Evolutionary conservation across 352 stramenopile species (phyloP), one percentile per base, ranked within the genome.

Genomic region (Phytophthora hybrid): DNA sequence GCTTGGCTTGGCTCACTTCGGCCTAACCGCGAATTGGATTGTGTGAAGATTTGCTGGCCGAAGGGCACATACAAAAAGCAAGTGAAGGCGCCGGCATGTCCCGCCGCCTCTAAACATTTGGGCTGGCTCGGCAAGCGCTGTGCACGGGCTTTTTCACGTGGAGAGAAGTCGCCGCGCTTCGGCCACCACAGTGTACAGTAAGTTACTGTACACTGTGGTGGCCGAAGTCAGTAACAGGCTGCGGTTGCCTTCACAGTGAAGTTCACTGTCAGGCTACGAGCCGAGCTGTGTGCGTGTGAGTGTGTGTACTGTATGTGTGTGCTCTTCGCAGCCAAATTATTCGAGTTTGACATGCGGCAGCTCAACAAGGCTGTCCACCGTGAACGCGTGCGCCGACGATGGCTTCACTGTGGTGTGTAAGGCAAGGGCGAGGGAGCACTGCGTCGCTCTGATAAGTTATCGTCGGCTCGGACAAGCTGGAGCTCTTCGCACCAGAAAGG

Each of bases 21-120:
- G 23, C 21, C 31, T n/a, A 49, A 49, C 13, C 16, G 52, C 52
- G 68, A 66, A 57, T 56, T 32, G 54, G 37, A 34, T 67, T 44
- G 37, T 64, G 41, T 67, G 66, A 64, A 14, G 29, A 58, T 18
- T n/a, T 21, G 41, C 41, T 6, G 41, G 14, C 41, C 41, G 41
- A 44, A 44, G 16, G 14, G 41, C 13, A 6, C 41, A 49, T 49
- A 49, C 41, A 49, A 19, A 49, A 49, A 49, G 16, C 41, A 49
- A 49, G 41, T 49, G 41, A 49, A 19, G 8, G 34, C 34, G 34
- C 8, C 11, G 23, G 23, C 23, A 26, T 26, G 23, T 26, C 23
- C 0, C 23, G 23, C 23, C 23, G 23, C 23, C 23, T 26, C 23
- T 26, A 26, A 26, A 26, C 23, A 26, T 26, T 26, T 26, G 23